phyloP scores from a whole-genome alignment of 2,329 filamentous ascomycete genomes.

The Erysiphe neolycopersici region DNA sequence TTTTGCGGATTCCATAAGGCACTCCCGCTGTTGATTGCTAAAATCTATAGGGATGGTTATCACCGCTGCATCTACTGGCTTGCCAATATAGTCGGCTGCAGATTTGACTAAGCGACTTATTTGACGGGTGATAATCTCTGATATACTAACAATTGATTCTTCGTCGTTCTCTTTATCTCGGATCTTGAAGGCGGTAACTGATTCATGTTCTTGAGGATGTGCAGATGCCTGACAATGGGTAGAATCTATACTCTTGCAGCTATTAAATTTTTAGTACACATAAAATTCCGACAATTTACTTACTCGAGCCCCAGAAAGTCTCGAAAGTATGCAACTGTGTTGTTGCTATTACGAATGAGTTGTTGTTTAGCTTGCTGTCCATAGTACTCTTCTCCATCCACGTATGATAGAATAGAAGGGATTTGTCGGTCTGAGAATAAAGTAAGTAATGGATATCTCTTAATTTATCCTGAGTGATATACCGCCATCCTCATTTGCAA shows the following conservation, averaged over 20 bases:
- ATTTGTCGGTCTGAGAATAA: conserved; percentile 61
- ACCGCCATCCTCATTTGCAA: conserved; percentile 97
- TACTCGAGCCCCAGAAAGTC: conserved; percentile 91
- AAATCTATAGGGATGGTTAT: conserved; percentile 90
- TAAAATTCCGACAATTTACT: conserved; percentile 10
- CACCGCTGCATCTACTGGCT: conserved; percentile 81
- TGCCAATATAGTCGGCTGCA: conserved; percentile 78
- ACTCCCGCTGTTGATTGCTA: conserved; percentile 59
- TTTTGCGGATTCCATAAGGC: conserved; percentile 50
- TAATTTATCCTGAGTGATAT: conserved; percentile 13
- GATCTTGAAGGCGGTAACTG: conserved; percentile 54
- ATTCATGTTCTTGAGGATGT: conserved; percentile 52
- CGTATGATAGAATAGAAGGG: conserved; percentile 77
- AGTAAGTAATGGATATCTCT: background rate
- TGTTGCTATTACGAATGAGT: conserved; percentile 71
- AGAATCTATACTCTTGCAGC: conserved; percentile 87
- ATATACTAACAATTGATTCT: conserved; percentile 43
- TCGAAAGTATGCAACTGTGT: conserved; percentile 88
- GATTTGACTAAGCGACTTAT: conserved; percentile 56
- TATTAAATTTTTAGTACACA: conserved; percentile 9
- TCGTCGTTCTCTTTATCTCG: conserved; percentile 45
- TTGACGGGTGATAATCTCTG: conserved; percentile 64
- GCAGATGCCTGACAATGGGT: conserved; percentile 84
- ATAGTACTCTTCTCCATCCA: conserved; percentile 89
- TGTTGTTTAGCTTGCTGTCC: conserved; percentile 87